These are phyloP conservation scores for Neoscytalidium dimidiatum DNA, from an alignment of 2,329 filamentous ascomycete species.

Conservation along the genomic window DNA sequence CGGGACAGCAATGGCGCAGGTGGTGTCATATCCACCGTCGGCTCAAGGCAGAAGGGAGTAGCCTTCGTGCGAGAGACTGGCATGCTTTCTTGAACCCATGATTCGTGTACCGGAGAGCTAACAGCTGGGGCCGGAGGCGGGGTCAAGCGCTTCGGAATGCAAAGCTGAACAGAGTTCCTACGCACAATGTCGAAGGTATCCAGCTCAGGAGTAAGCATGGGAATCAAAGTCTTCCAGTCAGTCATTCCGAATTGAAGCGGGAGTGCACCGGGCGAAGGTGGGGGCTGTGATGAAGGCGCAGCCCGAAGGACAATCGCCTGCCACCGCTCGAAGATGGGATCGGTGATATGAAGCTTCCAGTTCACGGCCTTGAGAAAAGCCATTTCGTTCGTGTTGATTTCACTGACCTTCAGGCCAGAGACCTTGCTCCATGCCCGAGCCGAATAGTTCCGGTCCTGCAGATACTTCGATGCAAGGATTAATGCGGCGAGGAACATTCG, in stretches of 20 bases:
- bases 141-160: slow-evolving; percentile 25
- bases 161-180: slow-evolving; percentile 8
- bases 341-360: slow-evolving; percentile 93
- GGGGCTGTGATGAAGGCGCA: slow-evolving; percentile 33
- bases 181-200: slow-evolving; percentile 46
- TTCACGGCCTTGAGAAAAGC: slow-evolving; percentile 86
- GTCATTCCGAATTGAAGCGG: slow-evolving; percentile 30
- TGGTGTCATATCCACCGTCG: slow-evolving; percentile 50
- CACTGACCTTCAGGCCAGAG: slow-evolving; percentile 85
- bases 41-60: slow-evolving; percentile 53
- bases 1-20: slow-evolving; percentile 58
- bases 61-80: slow-evolving; percentile 44
- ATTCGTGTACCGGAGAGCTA: slow-evolving; percentile 25
- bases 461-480: slow-evolving; percentile 95
- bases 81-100: slow-evolving; percentile 40
- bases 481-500: slow-evolving; percentile 96
- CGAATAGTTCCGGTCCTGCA: slow-evolving; percentile 97
- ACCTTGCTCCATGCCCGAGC: slow-evolving; percentile 99
- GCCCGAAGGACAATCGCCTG: slow-evolving; percentile 80
- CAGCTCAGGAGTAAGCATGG: slow-evolving; percentile 58
- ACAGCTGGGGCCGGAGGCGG: slow-evolving; percentile 28
- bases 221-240: slow-evolving; percentile 54
- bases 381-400: slow-evolving; percentile 97
- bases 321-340: slow-evolving; percentile 88
- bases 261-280: slow-evolving; percentile 38